Evolutionary conservation across 228 moss, liverwort and hornwort species (phyloP).

Genomic region (Sphagnum magellanicum): DNA sequence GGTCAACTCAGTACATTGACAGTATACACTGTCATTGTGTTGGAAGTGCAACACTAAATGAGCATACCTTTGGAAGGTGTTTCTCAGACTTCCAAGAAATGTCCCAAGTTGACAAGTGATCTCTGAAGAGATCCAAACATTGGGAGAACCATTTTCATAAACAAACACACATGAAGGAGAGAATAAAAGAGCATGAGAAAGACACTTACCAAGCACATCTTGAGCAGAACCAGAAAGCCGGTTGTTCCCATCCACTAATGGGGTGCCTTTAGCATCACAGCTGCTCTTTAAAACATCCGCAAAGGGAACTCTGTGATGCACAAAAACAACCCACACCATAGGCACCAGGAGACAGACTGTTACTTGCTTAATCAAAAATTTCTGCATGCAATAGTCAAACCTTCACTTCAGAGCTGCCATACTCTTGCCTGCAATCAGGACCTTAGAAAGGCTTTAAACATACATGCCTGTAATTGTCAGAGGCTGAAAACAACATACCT

Average conservation of each 20-base stretch:
- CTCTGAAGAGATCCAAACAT: neutral
- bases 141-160: neutral
- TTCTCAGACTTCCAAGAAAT: no score
- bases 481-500: constrained; percentile 24
- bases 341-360: no score
- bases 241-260: constrained; percentile 69
- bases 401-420: neutral
- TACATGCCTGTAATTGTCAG: neutral
- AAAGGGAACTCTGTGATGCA: constrained; percentile 55
- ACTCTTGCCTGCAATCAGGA: neutral
- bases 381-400: constrained; percentile 8
- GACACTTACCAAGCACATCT: constrained; percentile 75
- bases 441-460: neutral
- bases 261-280: constrained; percentile 82
- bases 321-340: constrained; percentile 3
- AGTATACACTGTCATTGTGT: neutral
- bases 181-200: neutral
- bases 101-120: neutral
- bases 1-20: no score
- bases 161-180: neutral
- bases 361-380: no score
- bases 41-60: neutral
- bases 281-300: constrained; percentile 69
- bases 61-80: neutral
- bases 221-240: constrained; percentile 67